Percentiles rank a stretch among this genome's conserved stretches.
Conservation (phyloP, 352 stramenopile genomes). For the Phytophthora pistaciae region DNA sequence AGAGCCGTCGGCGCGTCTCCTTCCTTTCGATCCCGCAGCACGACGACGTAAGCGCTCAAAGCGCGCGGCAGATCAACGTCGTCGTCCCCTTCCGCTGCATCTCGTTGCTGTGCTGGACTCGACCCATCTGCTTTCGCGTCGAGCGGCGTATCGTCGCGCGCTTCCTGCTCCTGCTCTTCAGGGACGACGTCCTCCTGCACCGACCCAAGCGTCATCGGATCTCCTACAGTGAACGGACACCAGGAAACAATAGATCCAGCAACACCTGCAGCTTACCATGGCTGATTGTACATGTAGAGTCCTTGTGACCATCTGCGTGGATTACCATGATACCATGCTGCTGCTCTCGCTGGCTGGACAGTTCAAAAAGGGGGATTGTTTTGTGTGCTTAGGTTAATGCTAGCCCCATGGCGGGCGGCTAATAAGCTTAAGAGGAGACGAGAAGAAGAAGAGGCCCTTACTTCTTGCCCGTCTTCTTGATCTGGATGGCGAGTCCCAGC, state of each 20-base stretch:
- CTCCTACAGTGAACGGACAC: background rate
- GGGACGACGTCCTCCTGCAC: background rate
- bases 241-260: background rate
- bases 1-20: constrained; percentile 14
- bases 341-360: background rate
- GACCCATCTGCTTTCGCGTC: constrained; percentile 19
- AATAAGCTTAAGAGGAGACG: too few relatives aligned
- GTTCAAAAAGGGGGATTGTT: constrained; percentile 14
- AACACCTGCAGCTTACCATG: too few relatives aligned
- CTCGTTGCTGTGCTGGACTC: background rate
- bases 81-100: background rate
- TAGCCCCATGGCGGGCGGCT: background rate
- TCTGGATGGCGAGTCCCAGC: constrained; percentile 58
- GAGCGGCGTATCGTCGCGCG: background rate
- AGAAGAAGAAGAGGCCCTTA: constrained; percentile 7
- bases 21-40: constrained; percentile 14
- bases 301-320: too few relatives aligned
- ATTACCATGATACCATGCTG: too few relatives aligned
- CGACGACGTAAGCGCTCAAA: constrained; percentile 19
- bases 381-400: constrained; percentile 7
- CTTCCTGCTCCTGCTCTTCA: constrained; percentile 10
- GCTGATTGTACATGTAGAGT: too few relatives aligned
- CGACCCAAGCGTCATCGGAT: constrained; percentile 2
- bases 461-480: constrained; percentile 62
- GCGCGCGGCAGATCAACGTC: constrained; percentile 10